These are phyloP conservation scores for Eucalyptus decipiens DNA, from an alignment of 345 rosid species.

Conservation along the genomic window DNA sequence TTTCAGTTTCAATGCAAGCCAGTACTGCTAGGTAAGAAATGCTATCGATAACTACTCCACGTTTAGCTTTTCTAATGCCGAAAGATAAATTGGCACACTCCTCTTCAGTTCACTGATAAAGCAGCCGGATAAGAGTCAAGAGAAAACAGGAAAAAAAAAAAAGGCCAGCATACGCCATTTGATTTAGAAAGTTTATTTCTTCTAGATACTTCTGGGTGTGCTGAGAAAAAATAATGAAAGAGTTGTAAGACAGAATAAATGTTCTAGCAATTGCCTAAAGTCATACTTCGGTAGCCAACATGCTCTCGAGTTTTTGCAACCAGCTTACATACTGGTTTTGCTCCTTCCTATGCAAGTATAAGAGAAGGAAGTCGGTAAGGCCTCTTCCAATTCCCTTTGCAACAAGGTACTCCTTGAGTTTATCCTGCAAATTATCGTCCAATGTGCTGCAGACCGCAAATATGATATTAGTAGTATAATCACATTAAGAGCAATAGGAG, in stretches of 20 bases:
- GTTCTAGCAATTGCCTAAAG: neutral
- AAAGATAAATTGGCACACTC: neutral
- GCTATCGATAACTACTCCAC: neutral
- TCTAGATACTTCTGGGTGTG: neutral
- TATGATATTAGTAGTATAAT: neutral
- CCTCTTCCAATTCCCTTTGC: slow-evolving; percentile 49
- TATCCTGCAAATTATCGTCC: slow-evolving; percentile 30
- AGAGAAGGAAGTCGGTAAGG: slow-evolving; percentile 45
- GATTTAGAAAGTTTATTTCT: neutral
- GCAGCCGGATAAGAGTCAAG: neutral
- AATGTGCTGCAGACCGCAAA: slow-evolving; percentile 21
- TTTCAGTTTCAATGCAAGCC: neutral
- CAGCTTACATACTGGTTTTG: slow-evolving; percentile 61
- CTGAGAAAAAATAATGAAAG: neutral
- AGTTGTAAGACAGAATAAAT: neutral
- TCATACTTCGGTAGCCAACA: neutral
- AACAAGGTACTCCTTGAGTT: slow-evolving; percentile 36
- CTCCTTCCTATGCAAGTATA: slow-evolving; percentile 60
- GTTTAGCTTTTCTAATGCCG: neutral
- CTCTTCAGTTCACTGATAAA: neutral
- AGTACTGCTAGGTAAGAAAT: neutral
- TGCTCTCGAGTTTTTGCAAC: slow-evolving; percentile 48
- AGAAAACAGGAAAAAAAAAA: neutral
- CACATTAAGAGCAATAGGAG: neutral
- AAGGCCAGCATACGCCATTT: neutral